Percentiles rank a stretch among this genome's conserved stretches.
These are phyloP conservation scores for Neofusicoccum sp. DNA, from an alignment of 2,329 filamentous ascomycete species.

Conservation along the genomic window DNA sequence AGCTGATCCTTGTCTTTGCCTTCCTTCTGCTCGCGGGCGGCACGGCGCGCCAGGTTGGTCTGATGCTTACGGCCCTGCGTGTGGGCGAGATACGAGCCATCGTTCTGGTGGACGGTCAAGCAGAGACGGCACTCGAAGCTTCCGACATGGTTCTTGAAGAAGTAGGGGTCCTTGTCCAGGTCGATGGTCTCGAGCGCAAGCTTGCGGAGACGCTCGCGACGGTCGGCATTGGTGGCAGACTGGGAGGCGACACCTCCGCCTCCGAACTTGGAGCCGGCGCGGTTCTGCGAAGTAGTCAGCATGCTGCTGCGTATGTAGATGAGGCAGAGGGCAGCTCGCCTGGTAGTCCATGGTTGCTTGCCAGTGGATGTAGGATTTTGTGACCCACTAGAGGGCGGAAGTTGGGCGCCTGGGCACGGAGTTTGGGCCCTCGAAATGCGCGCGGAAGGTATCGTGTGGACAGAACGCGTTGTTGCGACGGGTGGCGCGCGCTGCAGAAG, in stretches of 20 bases:
- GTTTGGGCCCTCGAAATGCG: neutral
- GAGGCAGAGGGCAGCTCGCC: neutral
- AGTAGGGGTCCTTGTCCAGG: slow-evolving; percentile 98
- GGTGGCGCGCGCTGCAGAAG: neutral
- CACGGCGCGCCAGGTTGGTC: slow-evolving; percentile 92
- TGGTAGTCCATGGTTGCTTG: slow-evolving; percentile 19
- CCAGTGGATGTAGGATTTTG: neutral
- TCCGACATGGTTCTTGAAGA: slow-evolving; percentile 99
- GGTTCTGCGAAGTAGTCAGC: slow-evolving; percentile 59
- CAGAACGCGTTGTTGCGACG: neutral
- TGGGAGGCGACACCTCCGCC: slow-evolving; percentile 94
- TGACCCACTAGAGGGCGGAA: neutral
- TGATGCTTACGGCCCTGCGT: slow-evolving; percentile 99
- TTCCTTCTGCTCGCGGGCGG: slow-evolving; percentile 92
- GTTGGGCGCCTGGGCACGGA: neutral
- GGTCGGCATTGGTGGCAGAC: slow-evolving; percentile 92
- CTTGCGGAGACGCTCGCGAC: slow-evolving; percentile 93
- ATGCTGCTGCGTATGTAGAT: neutral
- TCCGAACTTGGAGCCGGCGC: slow-evolving; percentile 95
- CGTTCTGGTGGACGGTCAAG: slow-evolving; percentile 96
- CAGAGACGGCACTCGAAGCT: slow-evolving; percentile 97
- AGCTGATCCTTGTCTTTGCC: slow-evolving; percentile 68
- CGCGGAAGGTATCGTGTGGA: neutral
- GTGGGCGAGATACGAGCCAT: slow-evolving; percentile 97
- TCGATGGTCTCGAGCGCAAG: slow-evolving; percentile 98